Percentiles rank a stretch among this genome's conserved stretches.
These are phyloP conservation scores for Fusarium caatingaense DNA, from an alignment of 2,329 filamentous ascomycete genomes.

Conservation along the genomic window DNA sequence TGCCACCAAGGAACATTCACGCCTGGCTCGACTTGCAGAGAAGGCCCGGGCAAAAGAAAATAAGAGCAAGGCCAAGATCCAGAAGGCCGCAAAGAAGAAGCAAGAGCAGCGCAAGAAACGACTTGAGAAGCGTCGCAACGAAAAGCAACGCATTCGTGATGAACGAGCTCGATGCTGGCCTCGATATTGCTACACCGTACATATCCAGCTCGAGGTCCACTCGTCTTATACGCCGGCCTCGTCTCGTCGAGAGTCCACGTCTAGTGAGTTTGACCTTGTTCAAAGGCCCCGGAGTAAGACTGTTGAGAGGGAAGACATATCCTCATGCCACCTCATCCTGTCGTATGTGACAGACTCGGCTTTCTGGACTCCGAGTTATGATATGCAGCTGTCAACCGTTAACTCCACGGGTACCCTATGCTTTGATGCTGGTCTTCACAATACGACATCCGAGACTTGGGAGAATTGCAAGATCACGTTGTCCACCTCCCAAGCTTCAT, in stretches of 20 bases:
- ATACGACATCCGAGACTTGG: constrained; percentile 73
- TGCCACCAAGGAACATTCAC: constrained; percentile 49
- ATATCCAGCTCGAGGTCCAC: constrained; percentile 62
- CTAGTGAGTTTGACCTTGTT: constrained; percentile 64
- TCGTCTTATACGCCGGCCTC: constrained; percentile 55
- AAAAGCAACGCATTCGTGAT: constrained; percentile 56
- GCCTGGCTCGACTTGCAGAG: constrained; percentile 46
- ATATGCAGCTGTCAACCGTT: constrained; percentile 69
- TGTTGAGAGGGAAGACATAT: constrained; percentile 27
- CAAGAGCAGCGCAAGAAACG: constrained; percentile 51
- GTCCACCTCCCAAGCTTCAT: constrained; percentile 72
- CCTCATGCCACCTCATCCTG: constrained; percentile 61
- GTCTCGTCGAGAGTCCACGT: constrained; percentile 62
- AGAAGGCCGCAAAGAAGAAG: constrained; percentile 52
- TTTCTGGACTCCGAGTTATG: constrained; percentile 71
- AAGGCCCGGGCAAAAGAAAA: constrained; percentile 46
- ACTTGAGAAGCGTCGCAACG: constrained; percentile 53
- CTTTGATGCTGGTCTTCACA: constrained; percentile 72
- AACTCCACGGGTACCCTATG: constrained; percentile 63
- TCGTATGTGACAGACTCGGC: constrained; percentile 69
- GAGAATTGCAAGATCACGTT: constrained; percentile 68
- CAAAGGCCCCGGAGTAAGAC: constrained; percentile 53
- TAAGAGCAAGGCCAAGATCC: constrained; percentile 49
- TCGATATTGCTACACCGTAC: constrained; percentile 60
- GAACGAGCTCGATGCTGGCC: constrained; percentile 64